phyloP scores from a whole-genome alignment of 176 grass and related monocot genomes.

The Areca catechu region DNA sequence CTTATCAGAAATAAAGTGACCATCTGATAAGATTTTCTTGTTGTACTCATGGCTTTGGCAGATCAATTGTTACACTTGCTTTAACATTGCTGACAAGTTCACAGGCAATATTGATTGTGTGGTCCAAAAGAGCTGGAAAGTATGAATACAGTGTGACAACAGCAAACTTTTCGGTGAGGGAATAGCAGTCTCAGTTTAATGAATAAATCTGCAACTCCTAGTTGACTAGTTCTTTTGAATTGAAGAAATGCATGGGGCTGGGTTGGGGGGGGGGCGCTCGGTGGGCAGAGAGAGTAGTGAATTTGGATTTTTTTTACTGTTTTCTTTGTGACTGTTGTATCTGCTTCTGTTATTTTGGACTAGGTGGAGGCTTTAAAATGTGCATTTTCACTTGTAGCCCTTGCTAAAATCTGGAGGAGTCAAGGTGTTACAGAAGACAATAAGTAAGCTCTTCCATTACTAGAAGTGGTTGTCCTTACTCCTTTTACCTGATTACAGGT shows the following conservation, averaged over 20 bases:
- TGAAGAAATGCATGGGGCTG: too few species aligned
- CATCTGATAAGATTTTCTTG: conserved; percentile 7
- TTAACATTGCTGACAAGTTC: conserved; percentile 90
- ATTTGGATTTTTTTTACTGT: too few species aligned
- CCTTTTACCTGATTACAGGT: conserved; percentile 2
- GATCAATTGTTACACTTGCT: conserved; percentile 66
- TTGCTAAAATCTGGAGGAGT: conserved; percentile 66
- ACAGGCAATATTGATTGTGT: conserved; percentile 91
- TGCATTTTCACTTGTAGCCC: conserved; percentile 47
- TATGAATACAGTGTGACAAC: conserved; percentile 97
- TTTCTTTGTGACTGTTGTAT: background rate
- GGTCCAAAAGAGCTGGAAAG: conserved; percentile 79
- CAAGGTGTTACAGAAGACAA: conserved; percentile 84
- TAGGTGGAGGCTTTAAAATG: conserved; percentile 93
- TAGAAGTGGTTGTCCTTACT: conserved; percentile 2
- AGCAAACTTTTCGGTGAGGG: conserved; percentile 83
- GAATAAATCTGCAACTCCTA: too few species aligned
- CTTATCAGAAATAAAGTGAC: background rate
- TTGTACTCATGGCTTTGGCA: conserved; percentile 18
- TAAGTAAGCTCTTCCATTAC: conserved; percentile 30
- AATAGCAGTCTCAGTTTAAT: background rate
- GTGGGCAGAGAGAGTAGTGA: too few species aligned
- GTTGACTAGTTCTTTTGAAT: too few species aligned
- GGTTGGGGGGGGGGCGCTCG: too few species aligned
- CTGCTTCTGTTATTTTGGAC: conserved; percentile 18